These are phyloP conservation scores for Trametes cubensis DNA, from an alignment of 768 basidiomycete species.

Conservation along the genomic window DNA sequence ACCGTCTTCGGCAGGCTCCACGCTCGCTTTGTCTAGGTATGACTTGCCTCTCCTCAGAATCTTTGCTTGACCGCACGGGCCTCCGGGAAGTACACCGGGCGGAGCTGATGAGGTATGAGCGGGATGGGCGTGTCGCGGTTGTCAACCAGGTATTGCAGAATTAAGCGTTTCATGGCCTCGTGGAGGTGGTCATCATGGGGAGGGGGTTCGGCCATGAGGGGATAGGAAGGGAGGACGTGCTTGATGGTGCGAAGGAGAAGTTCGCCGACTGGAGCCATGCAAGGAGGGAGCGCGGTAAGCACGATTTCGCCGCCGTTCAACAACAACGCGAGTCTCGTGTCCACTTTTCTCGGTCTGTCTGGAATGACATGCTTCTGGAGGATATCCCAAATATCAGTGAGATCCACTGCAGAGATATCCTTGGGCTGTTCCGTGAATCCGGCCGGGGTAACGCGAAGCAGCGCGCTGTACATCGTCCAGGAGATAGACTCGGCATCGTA, in stretches of 20 bases:
- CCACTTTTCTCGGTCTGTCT: not conserved
- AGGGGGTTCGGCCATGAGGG: not conserved
- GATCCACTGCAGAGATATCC: not conserved
- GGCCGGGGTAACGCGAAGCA: not conserved
- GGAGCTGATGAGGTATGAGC: not conserved
- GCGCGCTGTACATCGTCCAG: not conserved
- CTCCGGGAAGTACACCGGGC: not conserved
- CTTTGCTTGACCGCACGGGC: too few relatives aligned
- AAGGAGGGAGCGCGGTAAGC: not conserved
- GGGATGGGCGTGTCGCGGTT: conserved; percentile 6
- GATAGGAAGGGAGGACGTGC: conserved; percentile 2
- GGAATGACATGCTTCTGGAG: not conserved
- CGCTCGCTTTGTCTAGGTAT: too few relatives aligned
- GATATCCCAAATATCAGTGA: not conserved
- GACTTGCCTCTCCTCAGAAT: too few relatives aligned
- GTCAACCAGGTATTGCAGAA: conserved; percentile 11
- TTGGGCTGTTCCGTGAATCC: not conserved
- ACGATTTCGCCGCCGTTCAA: not conserved
- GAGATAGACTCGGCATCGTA: conserved; percentile 10
- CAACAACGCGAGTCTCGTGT: not conserved
- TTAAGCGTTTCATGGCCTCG: conserved; percentile 10
- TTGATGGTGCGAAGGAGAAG: not conserved
- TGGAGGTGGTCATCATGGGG: conserved; percentile 11
- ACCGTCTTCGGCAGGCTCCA: too few relatives aligned
- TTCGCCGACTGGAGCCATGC: not conserved